Evolutionary conservation across 805 yeast genomes (phyloP).

Genomic region (Wickerhamomyces chaumierensis): DNA sequence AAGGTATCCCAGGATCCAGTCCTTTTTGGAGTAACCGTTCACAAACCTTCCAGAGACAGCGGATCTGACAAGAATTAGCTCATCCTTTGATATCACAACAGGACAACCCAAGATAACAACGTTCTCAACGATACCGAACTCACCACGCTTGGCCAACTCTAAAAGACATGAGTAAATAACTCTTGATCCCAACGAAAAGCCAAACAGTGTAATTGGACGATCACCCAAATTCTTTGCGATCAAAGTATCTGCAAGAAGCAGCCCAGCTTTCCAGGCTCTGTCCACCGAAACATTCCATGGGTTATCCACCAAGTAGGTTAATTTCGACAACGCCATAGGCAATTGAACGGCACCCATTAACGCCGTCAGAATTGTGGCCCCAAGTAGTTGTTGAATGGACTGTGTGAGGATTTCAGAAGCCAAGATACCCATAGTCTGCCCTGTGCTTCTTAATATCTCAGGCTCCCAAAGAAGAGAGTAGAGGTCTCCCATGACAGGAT

Average conservation of each 20-base stretch:
- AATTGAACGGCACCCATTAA: conserved; percentile 87
- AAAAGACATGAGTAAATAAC: conserved; percentile 82
- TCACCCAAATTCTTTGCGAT: conserved; percentile 82
- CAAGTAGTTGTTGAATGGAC: conserved; percentile 89
- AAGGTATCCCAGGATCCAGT: conserved; percentile 92
- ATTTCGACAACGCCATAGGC: conserved; percentile 84
- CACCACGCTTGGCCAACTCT: conserved; percentile 78
- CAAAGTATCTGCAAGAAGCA: conserved; percentile 81
- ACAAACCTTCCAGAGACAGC: conserved; percentile 85
- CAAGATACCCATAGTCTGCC: conserved; percentile 87
- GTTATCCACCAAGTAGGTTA: conserved; percentile 83
- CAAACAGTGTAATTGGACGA: conserved; percentile 84
- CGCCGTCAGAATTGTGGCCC: conserved; percentile 80
- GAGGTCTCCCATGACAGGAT: conserved; percentile 95
- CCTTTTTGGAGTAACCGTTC: conserved; percentile 84
- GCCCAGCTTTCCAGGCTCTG: conserved; percentile 95
- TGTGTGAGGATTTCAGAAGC: conserved; percentile 91
- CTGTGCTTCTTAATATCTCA: conserved; percentile 89
- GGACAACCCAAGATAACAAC: conserved; percentile 87
- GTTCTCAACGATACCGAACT: conserved; percentile 80
- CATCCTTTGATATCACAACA: conserved; percentile 65
- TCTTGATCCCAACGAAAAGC: conserved; percentile 89
- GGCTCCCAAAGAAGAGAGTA: conserved; percentile 96
- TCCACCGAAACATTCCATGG: conserved; percentile 98
- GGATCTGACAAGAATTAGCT: conserved; percentile 65